These are phyloP conservation scores for Cryptococcus sp. DNA, from an alignment of 1,284 basidiomycete species.

Conservation along the genomic window DNA sequence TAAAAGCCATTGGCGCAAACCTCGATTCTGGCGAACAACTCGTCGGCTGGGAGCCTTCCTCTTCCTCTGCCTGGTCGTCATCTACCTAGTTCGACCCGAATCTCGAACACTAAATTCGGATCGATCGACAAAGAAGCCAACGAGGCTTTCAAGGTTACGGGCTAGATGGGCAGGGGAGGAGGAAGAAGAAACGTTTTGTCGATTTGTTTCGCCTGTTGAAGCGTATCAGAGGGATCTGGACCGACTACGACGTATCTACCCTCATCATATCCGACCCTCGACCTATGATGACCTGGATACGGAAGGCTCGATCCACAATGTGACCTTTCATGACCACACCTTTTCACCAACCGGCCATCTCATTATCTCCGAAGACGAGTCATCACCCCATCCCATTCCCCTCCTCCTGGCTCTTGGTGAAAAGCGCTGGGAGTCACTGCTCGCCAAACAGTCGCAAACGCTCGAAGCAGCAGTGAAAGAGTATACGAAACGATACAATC, in stretches of 20 bases:
- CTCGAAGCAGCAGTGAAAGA: constrained; percentile 66
- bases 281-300: neutral
- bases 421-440: constrained; percentile 57
- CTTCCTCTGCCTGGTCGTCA: neutral
- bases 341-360: constrained; percentile 43
- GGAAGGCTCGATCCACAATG: neutral
- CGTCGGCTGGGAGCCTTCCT: neutral
- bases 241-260: constrained; percentile 20
- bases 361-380: constrained; percentile 24
- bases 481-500: constrained; percentile 67
- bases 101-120: neutral
- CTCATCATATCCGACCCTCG: constrained; percentile 1
- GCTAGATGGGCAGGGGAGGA: constrained; percentile 1
- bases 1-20: neutral
- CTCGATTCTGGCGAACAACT: neutral
- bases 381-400: constrained; percentile 65
- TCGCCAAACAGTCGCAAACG: constrained; percentile 67
- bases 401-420: constrained; percentile 72
- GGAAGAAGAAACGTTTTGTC: constrained; percentile 22
- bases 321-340: constrained; percentile 15
- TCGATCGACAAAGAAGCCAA: neutral
- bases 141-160: neutral
- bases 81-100: no score
- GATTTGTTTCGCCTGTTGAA: constrained; percentile 37
- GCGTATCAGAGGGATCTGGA: constrained; percentile 37